Evolutionary conservation across 768 basidiomycete species (phyloP).

Genomic region (Lactarius vividus): DNA sequence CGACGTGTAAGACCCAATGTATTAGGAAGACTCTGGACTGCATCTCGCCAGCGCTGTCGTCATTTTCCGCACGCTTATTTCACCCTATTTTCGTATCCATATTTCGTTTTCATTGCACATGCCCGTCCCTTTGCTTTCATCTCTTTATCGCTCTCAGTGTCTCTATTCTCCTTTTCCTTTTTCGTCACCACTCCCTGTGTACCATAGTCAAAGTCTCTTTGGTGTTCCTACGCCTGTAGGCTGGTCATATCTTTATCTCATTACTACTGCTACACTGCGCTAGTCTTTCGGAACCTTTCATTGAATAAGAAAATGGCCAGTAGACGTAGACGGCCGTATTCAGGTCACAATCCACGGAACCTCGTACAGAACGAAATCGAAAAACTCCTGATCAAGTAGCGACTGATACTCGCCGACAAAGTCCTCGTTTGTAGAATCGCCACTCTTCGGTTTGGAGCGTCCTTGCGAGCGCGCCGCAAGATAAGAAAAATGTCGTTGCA

Average conservation of each 20-base stretch:
- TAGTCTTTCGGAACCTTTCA: conserved; percentile 17
- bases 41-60: conserved; percentile 16
- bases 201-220: conserved; percentile 40
- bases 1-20: conserved; percentile 24
- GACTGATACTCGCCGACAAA: conserved; percentile 89
- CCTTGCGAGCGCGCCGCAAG: conserved; percentile 66
- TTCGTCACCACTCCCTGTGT: conserved; percentile 27
- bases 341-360: conserved; percentile 84
- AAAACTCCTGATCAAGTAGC: conserved; percentile 93
- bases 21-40: conserved; percentile 29
- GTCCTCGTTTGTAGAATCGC: conserved; percentile 50
- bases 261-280: conserved; percentile 27
- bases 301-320: conserved; percentile 20
- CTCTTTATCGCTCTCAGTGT: conserved; percentile 22
- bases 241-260: conserved; percentile 58
- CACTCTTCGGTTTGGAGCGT: conserved; percentile 44
- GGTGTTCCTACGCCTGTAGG: conserved; percentile 52
- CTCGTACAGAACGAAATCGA: conserved; percentile 93
- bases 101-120: conserved; percentile 25
- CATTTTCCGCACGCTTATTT: conserved; percentile 19
- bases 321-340: conserved; percentile 27
- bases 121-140: conserved; percentile 22
- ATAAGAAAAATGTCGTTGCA: conserved; percentile 80
- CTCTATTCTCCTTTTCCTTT: conserved; percentile 12
- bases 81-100: conserved; percentile 21